Percentiles rank a stretch among this genome's conserved stretches.
Conservation (phyloP, 441 rosid genomes). For the Viola pubescens region DNA sequence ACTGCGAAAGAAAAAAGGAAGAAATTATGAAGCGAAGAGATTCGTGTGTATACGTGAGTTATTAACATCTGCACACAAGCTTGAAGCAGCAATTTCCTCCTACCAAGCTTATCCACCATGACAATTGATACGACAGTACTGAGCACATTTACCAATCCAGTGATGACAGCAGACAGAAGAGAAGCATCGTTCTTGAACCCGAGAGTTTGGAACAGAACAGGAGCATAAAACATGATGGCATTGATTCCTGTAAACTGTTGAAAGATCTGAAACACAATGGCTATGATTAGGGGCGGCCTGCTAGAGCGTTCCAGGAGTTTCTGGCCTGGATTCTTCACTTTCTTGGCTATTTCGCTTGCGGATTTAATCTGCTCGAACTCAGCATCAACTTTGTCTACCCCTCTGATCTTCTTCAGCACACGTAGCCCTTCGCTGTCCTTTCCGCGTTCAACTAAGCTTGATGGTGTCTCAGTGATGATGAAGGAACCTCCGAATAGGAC, state of each 20-base stretch:
- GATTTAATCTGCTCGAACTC: slow-evolving; percentile 27
- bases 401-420: slow-evolving; percentile 30
- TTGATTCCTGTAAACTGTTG: slow-evolving; percentile 66
- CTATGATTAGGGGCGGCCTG: slow-evolving; percentile 38
- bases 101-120: slow-evolving; percentile 40
- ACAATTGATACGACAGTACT: slow-evolving; percentile 52
- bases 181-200: slow-evolving; percentile 54
- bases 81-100: slow-evolving; percentile 48
- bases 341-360: slow-evolving; percentile 28
- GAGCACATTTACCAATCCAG: slow-evolving; percentile 41
- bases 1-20: background rate
- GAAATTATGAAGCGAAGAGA: background rate
- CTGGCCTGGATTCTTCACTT: slow-evolving; percentile 30
- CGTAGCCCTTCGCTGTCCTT: slow-evolving; percentile 16
- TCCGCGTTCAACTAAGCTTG: slow-evolving; percentile 36
- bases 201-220: slow-evolving; percentile 55
- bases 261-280: slow-evolving; percentile 33
- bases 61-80: slow-evolving; percentile 49
- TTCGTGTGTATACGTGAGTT: slow-evolving; percentile 24
- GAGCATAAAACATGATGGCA: slow-evolving; percentile 66
- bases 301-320: slow-evolving; percentile 30
- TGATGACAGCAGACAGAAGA: slow-evolving; percentile 44
- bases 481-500: slow-evolving; percentile 29
- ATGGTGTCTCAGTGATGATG: slow-evolving; percentile 35
- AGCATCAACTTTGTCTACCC: slow-evolving; percentile 29